Percentiles rank a stretch among this genome's conserved stretches.
phyloP scores from a whole-genome alignment of 768 basidiomycete species.

The Naganishia vaughanmartiniae region DNA sequence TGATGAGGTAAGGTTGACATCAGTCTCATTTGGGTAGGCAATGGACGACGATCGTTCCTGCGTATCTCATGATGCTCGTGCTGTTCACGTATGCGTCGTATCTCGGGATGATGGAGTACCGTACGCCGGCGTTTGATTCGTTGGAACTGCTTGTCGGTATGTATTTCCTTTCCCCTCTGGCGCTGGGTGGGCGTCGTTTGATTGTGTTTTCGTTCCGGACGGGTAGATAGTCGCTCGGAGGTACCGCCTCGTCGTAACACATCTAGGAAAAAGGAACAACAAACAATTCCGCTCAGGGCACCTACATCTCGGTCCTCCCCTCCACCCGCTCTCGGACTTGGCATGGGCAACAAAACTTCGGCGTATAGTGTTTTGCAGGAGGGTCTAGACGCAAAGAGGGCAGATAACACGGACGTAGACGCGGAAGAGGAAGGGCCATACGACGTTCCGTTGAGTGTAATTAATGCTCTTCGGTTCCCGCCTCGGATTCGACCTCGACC shows the following conservation, averaged over 20 bases:
- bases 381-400: too few species aligned
- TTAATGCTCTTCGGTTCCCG: conserved; percentile 10
- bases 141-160: conserved; percentile 43
- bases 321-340: too few species aligned
- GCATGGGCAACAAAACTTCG: too few species aligned
- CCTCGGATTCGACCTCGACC: background rate
- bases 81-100: conserved; percentile 46
- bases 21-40: conserved; percentile 36
- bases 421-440: conserved; percentile 17
- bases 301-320: background rate
- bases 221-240: conserved; percentile 5
- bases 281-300: background rate
- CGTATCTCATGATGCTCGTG: conserved; percentile 48
- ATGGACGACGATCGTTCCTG: conserved; percentile 49
- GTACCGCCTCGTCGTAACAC: background rate
- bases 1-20: background rate
- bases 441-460: conserved; percentile 15
- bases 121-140: conserved; percentile 43
- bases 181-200: background rate
- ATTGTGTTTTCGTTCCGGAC: background rate
- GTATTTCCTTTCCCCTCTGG: background rate
- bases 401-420: background rate
- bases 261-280: background rate
- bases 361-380: too few species aligned
- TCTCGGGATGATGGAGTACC: conserved; percentile 39